These are phyloP conservation scores for Jasminum sambac DNA, from an alignment of 257 asterid species.

Conservation along the genomic window DNA sequence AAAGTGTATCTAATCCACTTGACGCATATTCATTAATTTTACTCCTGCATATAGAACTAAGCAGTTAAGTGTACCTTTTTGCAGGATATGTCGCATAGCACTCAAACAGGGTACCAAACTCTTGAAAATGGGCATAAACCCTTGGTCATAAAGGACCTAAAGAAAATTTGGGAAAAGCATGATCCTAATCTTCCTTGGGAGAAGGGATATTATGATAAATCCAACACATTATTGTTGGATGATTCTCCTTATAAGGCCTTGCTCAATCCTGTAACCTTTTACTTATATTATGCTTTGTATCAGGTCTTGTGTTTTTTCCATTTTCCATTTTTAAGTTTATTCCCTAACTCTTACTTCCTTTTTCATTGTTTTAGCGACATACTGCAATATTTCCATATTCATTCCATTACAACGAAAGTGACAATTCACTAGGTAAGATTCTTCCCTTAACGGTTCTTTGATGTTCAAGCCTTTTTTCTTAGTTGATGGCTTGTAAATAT, in stretches of 20 bases:
- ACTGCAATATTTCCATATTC: conserved; percentile 77
- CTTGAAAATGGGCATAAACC: conserved; percentile 76
- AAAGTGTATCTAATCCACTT: background rate
- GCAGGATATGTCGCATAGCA: conserved; percentile 75
- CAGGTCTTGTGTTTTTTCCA: background rate
- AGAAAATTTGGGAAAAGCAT: conserved; percentile 65
- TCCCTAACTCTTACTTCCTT: conserved; percentile 19
- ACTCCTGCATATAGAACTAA: background rate
- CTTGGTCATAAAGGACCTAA: conserved; percentile 79
- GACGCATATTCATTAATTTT: background rate
- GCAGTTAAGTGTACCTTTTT: conserved; percentile 27
- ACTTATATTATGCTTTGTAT: background rate
- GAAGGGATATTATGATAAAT: conserved; percentile 71
- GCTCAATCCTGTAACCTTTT: conserved; percentile 78
- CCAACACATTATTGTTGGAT: conserved; percentile 80
- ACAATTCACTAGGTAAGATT: conserved; percentile 68
- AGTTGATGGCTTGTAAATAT: conserved; percentile 1
- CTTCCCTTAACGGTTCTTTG: conserved; percentile 1
- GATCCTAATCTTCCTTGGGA: conserved; percentile 66
- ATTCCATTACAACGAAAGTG: conserved; percentile 43
- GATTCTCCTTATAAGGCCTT: conserved; percentile 99
- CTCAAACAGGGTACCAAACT: conserved; percentile 63
- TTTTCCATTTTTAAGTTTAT: conserved; percentile 1
- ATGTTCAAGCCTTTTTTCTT: conserved; percentile 11
- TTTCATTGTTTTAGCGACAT: conserved; percentile 46